These are phyloP conservation scores for Vigna reflexopilosa DNA, from an alignment of 306 rosid genomes.

Conservation along the genomic window DNA sequence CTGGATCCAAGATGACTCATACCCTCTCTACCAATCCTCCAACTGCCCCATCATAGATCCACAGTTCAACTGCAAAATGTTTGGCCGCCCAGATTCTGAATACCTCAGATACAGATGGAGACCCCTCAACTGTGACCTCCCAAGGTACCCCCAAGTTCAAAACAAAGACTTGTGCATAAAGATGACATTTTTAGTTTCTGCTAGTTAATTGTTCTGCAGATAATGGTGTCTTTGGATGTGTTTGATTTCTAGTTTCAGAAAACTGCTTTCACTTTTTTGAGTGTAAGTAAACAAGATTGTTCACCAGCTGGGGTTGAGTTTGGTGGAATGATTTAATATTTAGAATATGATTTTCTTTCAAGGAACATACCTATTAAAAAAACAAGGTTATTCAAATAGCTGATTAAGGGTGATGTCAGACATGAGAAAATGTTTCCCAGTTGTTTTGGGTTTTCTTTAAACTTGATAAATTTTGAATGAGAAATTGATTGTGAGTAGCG, in stretches of 20 bases:
- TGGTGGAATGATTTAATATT: too few relatives aligned
- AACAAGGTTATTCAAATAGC: background rate
- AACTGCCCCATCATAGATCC: slow-evolving; percentile 86
- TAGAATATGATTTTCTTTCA: too few relatives aligned
- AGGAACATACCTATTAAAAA: too few relatives aligned
- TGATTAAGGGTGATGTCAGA: background rate
- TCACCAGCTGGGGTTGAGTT: background rate
- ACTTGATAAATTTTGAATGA: background rate
- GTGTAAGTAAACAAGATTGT: background rate
- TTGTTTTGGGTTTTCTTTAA: background rate
- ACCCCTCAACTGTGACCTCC: slow-evolving; percentile 94
- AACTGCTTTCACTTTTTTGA: background rate
- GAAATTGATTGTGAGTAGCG: background rate
- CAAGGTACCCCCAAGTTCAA: slow-evolving; percentile 61
- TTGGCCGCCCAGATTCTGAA: slow-evolving; percentile 88
- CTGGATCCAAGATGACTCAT: slow-evolving; percentile 83
- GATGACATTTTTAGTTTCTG: background rate
- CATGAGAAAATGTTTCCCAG: background rate
- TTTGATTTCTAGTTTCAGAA: background rate
- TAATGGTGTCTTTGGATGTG: background rate
- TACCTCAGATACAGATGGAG: slow-evolving; percentile 90
- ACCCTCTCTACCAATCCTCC: slow-evolving; percentile 78
- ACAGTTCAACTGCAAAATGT: slow-evolving; percentile 87
- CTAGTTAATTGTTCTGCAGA: background rate
- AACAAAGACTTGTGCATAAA: background rate